Conservation (phyloP, 2,329 filamentous ascomycete species). For the Pseudogymnoascus sp. region DNA sequence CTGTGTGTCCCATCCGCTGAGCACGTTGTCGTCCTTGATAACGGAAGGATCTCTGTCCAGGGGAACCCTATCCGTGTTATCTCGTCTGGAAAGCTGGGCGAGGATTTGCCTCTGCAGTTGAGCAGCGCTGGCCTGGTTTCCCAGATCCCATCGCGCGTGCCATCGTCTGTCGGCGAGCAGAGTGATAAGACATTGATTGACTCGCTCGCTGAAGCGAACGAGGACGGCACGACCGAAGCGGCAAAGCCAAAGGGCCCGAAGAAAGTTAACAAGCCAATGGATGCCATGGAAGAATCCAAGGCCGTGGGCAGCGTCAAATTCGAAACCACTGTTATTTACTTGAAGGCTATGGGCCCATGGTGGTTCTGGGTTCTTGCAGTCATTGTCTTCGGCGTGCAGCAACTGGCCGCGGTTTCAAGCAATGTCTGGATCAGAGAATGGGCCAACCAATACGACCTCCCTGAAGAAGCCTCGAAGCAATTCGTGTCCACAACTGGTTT, state of each 20-base stretch:
- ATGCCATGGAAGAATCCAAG: slow-evolving; percentile 65
- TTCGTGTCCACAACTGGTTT: slow-evolving; percentile 16
- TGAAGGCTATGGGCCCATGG: slow-evolving; percentile 88
- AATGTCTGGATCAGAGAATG: slow-evolving; percentile 93
- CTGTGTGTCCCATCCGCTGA: slow-evolving; percentile 75
- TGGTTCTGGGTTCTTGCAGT: slow-evolving; percentile 82
- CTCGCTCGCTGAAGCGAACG: slow-evolving; percentile 33
- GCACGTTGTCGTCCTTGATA: slow-evolving; percentile 77
- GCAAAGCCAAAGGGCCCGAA: slow-evolving; percentile 29
- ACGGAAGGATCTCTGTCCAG: slow-evolving; percentile 69
- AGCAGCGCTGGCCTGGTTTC: slow-evolving; percentile 64
- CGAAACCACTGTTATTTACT: slow-evolving; percentile 76
- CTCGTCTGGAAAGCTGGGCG: slow-evolving; percentile 77
- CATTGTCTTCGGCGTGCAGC: slow-evolving; percentile 70
- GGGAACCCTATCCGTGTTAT: slow-evolving; percentile 74
- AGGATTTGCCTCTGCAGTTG: slow-evolving; percentile 70
- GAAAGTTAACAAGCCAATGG: slow-evolving; percentile 33
- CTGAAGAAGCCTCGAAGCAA: slow-evolving; percentile 24
- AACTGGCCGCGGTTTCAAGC: slow-evolving; percentile 76
- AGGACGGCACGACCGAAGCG: slow-evolving; percentile 33
- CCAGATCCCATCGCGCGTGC: slow-evolving; percentile 65
- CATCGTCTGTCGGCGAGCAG: slow-evolving; percentile 65
- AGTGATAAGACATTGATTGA: slow-evolving; percentile 44
- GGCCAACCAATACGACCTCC: slow-evolving; percentile 75
- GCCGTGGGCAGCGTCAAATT: slow-evolving; percentile 81